Conservation (phyloP, 495 filamentous ascomycete genomes). For the Rostrohypoxylon terebratum region DNA sequence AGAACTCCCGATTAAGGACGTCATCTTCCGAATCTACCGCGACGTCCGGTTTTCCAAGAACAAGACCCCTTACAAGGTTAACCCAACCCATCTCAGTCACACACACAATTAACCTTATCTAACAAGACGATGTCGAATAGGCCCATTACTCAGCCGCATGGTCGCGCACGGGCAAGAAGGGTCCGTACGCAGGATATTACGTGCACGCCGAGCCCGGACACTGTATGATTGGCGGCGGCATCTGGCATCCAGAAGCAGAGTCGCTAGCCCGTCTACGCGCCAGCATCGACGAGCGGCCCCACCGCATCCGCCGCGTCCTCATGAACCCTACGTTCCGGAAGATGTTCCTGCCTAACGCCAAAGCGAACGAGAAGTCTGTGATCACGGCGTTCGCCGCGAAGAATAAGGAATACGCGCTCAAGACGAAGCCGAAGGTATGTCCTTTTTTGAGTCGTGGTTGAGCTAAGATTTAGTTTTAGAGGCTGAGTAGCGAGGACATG, state of each 20-base stretch:
- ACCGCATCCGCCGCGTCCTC: slow-evolving; percentile 73
- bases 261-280: slow-evolving; percentile 73
- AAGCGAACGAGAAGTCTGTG: slow-evolving; percentile 60
- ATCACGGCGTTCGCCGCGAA: slow-evolving; percentile 73
- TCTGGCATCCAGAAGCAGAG: slow-evolving; percentile 78
- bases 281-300: slow-evolving; percentile 76
- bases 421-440: slow-evolving; percentile 83
- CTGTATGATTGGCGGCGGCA: slow-evolving; percentile 73
- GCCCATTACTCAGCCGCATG: slow-evolving; percentile 86
- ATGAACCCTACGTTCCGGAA: slow-evolving; percentile 66
- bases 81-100: not conserved
- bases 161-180: slow-evolving; percentile 86
- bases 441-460: not conserved
- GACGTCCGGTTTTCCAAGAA: slow-evolving; percentile 83
- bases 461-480: not conserved
- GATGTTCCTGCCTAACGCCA: slow-evolving; percentile 70
- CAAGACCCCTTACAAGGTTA: slow-evolving; percentile 87
- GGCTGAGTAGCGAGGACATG: not conserved
- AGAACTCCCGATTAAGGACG: slow-evolving; percentile 82
- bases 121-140: slow-evolving; percentile 48
- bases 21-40: slow-evolving; percentile 88
- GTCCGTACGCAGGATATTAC: slow-evolving; percentile 88
- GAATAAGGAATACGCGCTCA: slow-evolving; percentile 79
- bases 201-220: slow-evolving; percentile 57
- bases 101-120: not conserved